phyloP scores from a whole-genome alignment of 495 filamentous ascomycete species.

The Penicillium alfredii region DNA sequence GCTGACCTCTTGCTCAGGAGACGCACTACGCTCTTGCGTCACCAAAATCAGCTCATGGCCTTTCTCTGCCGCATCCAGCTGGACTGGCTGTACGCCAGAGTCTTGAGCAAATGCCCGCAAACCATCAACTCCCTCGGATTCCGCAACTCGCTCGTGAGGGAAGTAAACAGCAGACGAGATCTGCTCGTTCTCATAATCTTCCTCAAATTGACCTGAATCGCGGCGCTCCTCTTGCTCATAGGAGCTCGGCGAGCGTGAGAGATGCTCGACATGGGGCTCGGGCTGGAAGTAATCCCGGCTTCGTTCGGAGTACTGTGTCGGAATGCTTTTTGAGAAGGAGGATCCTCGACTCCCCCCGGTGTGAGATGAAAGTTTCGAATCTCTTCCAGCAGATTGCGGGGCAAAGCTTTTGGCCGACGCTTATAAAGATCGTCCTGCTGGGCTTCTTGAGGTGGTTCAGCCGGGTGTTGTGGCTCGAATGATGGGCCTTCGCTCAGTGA shows the following conservation, averaged over 20 bases:
- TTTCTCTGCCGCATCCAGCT: slow-evolving; percentile 30
- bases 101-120: slow-evolving; percentile 44
- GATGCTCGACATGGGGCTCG: slow-evolving; percentile 15
- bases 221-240: slow-evolving; percentile 25
- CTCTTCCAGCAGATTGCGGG: slow-evolving; percentile 53
- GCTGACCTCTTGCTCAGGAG: slow-evolving; percentile 33
- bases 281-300: slow-evolving; percentile 27
- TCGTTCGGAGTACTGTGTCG: slow-evolving; percentile 39
- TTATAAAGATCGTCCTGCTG: slow-evolving; percentile 24
- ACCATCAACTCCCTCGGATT: slow-evolving; percentile 30
- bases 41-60: slow-evolving; percentile 28
- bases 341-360: slow-evolving; percentile 45
- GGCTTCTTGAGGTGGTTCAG: slow-evolving; percentile 4
- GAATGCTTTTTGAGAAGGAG: slow-evolving; percentile 52
- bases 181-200: slow-evolving; percentile 84
- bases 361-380: slow-evolving; percentile 57
- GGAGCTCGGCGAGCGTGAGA: slow-evolving; percentile 20
- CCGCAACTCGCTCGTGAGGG: slow-evolving; percentile 67
- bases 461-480: slow-evolving; percentile 11
- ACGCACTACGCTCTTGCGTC: slow-evolving; percentile 24
- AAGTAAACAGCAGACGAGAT: slow-evolving; percentile 93
- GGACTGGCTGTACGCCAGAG: slow-evolving; percentile 26
- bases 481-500: slow-evolving; percentile 23
- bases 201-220: slow-evolving; percentile 51
- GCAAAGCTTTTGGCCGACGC: slow-evolving; percentile 28